Evolutionary conservation across 352 stramenopile genomes (phyloP).

Genomic region (Aphanomyces stellatus): DNA sequence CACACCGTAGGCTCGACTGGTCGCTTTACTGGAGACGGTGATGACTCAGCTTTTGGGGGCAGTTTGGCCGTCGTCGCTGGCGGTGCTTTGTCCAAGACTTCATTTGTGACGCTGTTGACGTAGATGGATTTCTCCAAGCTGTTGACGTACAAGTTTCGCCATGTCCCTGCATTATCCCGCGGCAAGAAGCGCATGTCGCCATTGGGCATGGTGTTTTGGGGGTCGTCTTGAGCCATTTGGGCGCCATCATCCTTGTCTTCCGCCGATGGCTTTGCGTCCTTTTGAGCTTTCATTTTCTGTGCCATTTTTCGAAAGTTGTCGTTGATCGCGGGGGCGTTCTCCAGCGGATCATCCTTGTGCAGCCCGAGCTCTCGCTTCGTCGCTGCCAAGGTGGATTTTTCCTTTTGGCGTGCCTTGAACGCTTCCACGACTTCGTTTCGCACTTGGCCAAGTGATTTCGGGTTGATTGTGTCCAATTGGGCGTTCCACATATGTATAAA

Average conservation of each 20-base stretch:
- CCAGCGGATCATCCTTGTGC: slow-evolving; percentile 22
- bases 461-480: slow-evolving; percentile 68
- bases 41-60: too few relatives aligned
- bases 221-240: neutral
- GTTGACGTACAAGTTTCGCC: slow-evolving; percentile 61
- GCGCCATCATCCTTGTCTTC: slow-evolving; percentile 28
- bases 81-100: slow-evolving; percentile 30
- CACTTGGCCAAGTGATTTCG: slow-evolving; percentile 51
- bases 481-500: slow-evolving; percentile 73
- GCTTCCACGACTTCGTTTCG: slow-evolving; percentile 61
- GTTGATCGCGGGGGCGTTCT: slow-evolving; percentile 40
- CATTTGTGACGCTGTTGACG: slow-evolving; percentile 60
- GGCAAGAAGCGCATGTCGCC: slow-evolving; percentile 9
- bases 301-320: slow-evolving; percentile 65
- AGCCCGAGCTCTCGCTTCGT: slow-evolving; percentile 26
- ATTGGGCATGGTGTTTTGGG: neutral
- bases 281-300: slow-evolving; percentile 56
- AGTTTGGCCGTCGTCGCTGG: neutral
- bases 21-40: neutral
- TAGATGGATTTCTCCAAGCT: slow-evolving; percentile 63
- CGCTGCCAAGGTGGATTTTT: slow-evolving; percentile 34
- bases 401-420: slow-evolving; percentile 52
- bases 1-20: neutral
- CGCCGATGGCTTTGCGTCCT: too few relatives aligned
- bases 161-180: slow-evolving; percentile 29